A percentile compares a stretch with the other conserved stretches of the same genome.
Conservation (phyloP, 108 stramenopile genomes). For the Skeletonema grethae region DNA sequence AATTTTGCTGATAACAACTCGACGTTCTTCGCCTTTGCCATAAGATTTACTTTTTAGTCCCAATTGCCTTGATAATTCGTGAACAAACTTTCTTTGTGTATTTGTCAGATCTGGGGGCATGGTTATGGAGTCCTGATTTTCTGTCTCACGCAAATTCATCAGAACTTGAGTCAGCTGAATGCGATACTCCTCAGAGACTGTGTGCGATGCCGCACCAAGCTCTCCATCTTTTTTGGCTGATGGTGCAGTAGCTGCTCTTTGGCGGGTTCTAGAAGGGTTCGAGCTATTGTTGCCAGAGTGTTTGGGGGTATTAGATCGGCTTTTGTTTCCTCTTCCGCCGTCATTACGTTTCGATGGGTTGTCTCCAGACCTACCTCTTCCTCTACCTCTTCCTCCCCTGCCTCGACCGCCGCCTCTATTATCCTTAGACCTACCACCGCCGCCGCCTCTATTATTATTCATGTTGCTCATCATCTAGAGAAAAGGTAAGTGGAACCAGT, state of each 20-base stretch:
- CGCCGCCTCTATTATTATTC: no score
- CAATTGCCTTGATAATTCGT: constrained; percentile 60
- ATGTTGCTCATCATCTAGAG: no score
- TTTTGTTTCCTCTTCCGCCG: constrained; percentile 16
- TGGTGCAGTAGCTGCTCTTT: background rate
- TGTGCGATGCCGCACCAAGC: constrained; percentile 68
- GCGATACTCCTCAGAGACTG: constrained; percentile 63
- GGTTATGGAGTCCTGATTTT: constrained; percentile 41
- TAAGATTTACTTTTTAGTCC: constrained; percentile 66
- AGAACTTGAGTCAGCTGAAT: constrained; percentile 63
- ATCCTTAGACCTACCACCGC: background rate
- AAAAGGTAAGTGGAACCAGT: no score
- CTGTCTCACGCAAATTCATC: constrained; percentile 56
- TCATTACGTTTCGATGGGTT: background rate
- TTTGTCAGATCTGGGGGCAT: constrained; percentile 72
- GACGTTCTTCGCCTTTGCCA: constrained; percentile 67
- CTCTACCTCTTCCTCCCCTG: constrained; percentile 10
- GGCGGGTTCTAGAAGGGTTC: constrained; percentile 7
- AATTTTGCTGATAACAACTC: constrained; percentile 58
- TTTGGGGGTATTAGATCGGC: constrained; percentile 16
- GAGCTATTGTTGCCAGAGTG: constrained; percentile 3
- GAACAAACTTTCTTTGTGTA: constrained; percentile 78
- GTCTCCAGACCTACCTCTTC: constrained; percentile 9
- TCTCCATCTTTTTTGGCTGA: constrained; percentile 58
- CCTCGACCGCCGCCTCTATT: constrained; percentile 18